Conservation (phyloP, 2,329 filamentous ascomycete genomes). For the Aspergillus viridinutans region DNA sequence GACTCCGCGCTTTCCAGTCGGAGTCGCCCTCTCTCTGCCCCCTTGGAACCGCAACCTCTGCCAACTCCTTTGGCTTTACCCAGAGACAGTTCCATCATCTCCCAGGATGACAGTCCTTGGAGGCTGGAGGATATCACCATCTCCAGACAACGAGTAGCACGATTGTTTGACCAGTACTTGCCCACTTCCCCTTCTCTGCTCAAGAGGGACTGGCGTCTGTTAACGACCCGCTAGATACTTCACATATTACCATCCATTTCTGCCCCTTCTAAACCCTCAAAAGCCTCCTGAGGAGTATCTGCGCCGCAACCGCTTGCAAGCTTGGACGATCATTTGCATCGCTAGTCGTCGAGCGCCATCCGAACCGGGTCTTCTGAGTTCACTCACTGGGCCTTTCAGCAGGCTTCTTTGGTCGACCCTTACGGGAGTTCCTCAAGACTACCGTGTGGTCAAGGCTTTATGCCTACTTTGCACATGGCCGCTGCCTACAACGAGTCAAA, state of each 20-base stretch:
- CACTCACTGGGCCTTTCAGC: constrained; percentile 47
- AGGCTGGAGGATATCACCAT: constrained; percentile 47
- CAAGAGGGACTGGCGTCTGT: constrained; percentile 21
- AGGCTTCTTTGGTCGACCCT: constrained; percentile 58
- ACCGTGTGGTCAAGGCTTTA: constrained; percentile 60
- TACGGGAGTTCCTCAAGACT: constrained; percentile 55
- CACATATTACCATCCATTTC: constrained; percentile 58
- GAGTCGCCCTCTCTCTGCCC: constrained; percentile 29
- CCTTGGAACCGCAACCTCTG: constrained; percentile 30
- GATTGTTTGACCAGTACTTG: constrained; percentile 42
- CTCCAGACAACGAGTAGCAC: constrained; percentile 34
- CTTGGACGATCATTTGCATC: constrained; percentile 61
- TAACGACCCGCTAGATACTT: constrained; percentile 50
- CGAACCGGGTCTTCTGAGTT: constrained; percentile 52
- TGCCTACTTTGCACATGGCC: constrained; percentile 62
- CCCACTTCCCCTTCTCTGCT: background rate
- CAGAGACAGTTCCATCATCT: constrained; percentile 30
- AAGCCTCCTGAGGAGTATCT: constrained; percentile 55
- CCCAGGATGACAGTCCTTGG: constrained; percentile 41
- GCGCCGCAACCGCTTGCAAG: constrained; percentile 54
- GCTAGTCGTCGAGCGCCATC: constrained; percentile 55
- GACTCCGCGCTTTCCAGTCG: constrained; percentile 26
- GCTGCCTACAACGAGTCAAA: constrained; percentile 57
- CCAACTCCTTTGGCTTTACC: constrained; percentile 31
- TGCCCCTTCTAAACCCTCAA: constrained; percentile 56